phyloP scores from a whole-genome alignment of 2,329 filamentous ascomycete genomes.

The Colletotrichum sp. region DNA sequence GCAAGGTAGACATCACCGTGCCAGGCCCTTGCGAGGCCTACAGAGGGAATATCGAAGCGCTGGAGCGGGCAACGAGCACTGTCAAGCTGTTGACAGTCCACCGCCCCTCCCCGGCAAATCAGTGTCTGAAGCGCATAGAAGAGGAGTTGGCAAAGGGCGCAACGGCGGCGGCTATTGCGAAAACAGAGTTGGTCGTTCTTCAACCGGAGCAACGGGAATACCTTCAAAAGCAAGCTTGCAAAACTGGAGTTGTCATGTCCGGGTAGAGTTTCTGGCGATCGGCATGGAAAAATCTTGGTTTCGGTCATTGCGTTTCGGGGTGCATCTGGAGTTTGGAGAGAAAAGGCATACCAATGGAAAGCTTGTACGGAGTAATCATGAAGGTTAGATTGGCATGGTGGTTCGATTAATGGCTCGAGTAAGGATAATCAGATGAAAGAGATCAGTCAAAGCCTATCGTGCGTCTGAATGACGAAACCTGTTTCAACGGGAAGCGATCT shows the following conservation, averaged over 20 bases:
- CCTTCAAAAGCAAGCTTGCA: slow-evolving; percentile 8
- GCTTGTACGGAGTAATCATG: not conserved
- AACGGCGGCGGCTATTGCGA: not conserved
- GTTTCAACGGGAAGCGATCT: not conserved
- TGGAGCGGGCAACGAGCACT: slow-evolving; percentile 1
- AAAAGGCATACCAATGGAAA: not conserved
- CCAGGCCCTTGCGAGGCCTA: slow-evolving; percentile 9
- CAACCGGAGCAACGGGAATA: not conserved
- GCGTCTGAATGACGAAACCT: not conserved
- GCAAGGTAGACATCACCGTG: slow-evolving; percentile 12
- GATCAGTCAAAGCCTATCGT: not conserved
- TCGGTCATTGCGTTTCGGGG: not conserved
- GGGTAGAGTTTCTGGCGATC: not conserved
- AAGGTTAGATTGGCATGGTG: not conserved
- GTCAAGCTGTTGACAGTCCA: slow-evolving; percentile 18
- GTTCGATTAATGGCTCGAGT: slow-evolving; percentile 1
- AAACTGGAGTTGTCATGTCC: slow-evolving; percentile 7
- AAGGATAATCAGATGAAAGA: not conserved
- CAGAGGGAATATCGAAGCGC: not conserved
- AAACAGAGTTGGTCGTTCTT: not conserved
- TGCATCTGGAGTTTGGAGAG: not conserved
- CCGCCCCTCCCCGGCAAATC: slow-evolving; percentile 7
- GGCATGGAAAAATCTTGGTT: not conserved
- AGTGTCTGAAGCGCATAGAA: slow-evolving; percentile 16
- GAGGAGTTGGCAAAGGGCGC: slow-evolving; percentile 11